Conservation (phyloP, 129 eudicot species). For the Glebionis coronaria region DNA sequence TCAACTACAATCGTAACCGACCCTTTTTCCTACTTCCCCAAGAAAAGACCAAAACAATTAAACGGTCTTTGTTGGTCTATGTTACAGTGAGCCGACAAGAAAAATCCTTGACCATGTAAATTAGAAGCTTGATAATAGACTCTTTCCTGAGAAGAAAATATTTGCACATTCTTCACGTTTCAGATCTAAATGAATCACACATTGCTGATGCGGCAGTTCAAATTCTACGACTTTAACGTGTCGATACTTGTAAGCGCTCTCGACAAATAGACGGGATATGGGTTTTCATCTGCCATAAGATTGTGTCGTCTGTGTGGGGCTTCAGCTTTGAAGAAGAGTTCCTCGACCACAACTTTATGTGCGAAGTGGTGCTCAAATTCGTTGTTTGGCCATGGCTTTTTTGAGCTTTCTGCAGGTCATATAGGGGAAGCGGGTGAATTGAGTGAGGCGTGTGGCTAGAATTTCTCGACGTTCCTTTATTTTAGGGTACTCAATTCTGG, state of each 20-base stretch:
- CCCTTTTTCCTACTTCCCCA: slow-evolving; percentile 85
- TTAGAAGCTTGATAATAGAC: no score
- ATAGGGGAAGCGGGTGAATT: no score
- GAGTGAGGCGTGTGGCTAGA: no score
- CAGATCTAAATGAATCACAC: slow-evolving; percentile 70
- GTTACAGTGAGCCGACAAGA: slow-evolving; percentile 80
- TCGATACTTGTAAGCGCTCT: no score
- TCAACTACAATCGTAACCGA: slow-evolving; percentile 71
- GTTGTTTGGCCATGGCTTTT: slow-evolving; percentile 62
- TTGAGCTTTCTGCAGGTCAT: slow-evolving; percentile 66
- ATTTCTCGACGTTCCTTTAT: no score
- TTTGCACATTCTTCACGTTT: slow-evolving; percentile 62
- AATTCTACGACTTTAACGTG: no score
- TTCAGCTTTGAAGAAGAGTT: no score
- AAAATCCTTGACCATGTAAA: slow-evolving; percentile 77
- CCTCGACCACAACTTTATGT: slow-evolving; percentile 65
- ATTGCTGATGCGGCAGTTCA: slow-evolving; percentile 78
- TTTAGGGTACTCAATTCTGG: no score
- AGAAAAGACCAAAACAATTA: slow-evolving; percentile 71
- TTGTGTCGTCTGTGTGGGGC: slow-evolving; percentile 67
- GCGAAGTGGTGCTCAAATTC: slow-evolving; percentile 81
- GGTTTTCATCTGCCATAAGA: slow-evolving; percentile 48
- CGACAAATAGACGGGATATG: slow-evolving; percentile 50
- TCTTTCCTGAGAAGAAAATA: slow-evolving; percentile 64
- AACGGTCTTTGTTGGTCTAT: slow-evolving; percentile 74